Conservation (phyloP, 345 rosid genomes). For the Melaleuca quinquenervia region DNA sequence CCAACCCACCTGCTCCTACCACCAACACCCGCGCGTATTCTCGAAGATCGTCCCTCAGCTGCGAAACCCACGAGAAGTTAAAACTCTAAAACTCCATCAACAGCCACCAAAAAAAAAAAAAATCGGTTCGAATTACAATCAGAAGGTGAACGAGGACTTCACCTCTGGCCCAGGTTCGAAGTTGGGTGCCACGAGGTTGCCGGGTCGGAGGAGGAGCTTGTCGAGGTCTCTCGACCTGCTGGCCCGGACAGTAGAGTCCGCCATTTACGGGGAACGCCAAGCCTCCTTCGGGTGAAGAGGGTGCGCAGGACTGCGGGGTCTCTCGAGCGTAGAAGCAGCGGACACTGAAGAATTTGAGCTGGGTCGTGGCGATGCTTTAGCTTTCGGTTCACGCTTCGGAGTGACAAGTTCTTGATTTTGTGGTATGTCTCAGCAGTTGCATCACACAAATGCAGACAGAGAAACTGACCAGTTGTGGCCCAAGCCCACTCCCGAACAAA, state of each 20-base stretch:
- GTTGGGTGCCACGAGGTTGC: constrained; percentile 73
- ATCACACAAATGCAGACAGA: not conserved
- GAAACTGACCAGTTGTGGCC: not conserved
- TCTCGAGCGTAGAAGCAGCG: not conserved
- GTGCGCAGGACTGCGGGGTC: not conserved
- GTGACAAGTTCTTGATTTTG: not conserved
- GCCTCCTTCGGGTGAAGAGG: not conserved
- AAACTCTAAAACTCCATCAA: not conserved
- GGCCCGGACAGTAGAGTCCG: constrained; percentile 15
- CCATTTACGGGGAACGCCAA: constrained; percentile 22
- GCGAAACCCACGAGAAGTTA: not conserved
- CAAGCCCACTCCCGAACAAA: not conserved
- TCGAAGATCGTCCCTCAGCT: constrained; percentile 78
- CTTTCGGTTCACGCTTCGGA: not conserved
- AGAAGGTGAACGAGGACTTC: not conserved
- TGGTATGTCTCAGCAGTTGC: not conserved
- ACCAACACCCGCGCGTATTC: constrained; percentile 66
- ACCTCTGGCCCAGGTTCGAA: constrained; percentile 73
- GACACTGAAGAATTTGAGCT: not conserved
- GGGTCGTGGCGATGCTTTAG: not conserved
- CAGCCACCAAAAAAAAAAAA: not conserved
- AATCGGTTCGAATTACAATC: not conserved
- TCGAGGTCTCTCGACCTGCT: constrained; percentile 88
- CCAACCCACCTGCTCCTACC: constrained; percentile 95
- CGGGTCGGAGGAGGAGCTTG: constrained; percentile 85